Evolutionary conservation across 2,329 filamentous ascomycete species (phyloP).

Genomic region (Calonectria pseudoreteaudii): DNA sequence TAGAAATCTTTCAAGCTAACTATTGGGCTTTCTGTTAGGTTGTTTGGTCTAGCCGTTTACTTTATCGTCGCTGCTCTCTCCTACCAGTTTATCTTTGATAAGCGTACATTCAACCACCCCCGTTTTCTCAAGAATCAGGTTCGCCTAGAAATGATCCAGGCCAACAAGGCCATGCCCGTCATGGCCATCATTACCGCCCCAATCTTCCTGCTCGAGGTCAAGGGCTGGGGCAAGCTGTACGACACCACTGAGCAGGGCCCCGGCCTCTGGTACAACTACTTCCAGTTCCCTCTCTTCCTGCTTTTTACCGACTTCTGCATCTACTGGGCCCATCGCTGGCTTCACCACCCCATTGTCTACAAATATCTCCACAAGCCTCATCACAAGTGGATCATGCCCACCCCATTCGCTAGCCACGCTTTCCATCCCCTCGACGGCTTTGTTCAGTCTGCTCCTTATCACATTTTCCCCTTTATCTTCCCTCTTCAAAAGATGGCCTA

Average conservation of each 20-base stretch:
- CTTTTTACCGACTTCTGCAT: slow-evolving; percentile 90
- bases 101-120: slow-evolving; percentile 87
- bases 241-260: slow-evolving; percentile 81
- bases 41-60: slow-evolving; percentile 88
- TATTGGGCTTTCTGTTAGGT: slow-evolving; percentile 62
- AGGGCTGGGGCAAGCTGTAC: slow-evolving; percentile 89
- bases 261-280: slow-evolving; percentile 79
- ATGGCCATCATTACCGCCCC: slow-evolving; percentile 87
- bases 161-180: slow-evolving; percentile 79
- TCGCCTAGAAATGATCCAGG: slow-evolving; percentile 84
- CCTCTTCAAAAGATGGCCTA: slow-evolving; percentile 93
- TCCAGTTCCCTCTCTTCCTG: slow-evolving; percentile 91
- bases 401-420: slow-evolving; percentile 89
- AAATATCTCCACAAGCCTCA: slow-evolving; percentile 95
- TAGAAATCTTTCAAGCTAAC: background rate
- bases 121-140: slow-evolving; percentile 97
- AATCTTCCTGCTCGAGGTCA: slow-evolving; percentile 85
- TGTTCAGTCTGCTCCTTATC: slow-evolving; percentile 89
- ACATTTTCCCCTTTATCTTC: slow-evolving; percentile 92
- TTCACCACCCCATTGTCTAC: slow-evolving; percentile 83
- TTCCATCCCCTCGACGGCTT: slow-evolving; percentile 97
- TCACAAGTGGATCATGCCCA: slow-evolving; percentile 99
- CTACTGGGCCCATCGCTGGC: slow-evolving; percentile 90
- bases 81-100: slow-evolving; percentile 92
- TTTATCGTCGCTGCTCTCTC: slow-evolving; percentile 86